Evolutionary conservation across 352 stramenopile genomes (phyloP).

Genomic region (Phytophthora pini): DNA sequence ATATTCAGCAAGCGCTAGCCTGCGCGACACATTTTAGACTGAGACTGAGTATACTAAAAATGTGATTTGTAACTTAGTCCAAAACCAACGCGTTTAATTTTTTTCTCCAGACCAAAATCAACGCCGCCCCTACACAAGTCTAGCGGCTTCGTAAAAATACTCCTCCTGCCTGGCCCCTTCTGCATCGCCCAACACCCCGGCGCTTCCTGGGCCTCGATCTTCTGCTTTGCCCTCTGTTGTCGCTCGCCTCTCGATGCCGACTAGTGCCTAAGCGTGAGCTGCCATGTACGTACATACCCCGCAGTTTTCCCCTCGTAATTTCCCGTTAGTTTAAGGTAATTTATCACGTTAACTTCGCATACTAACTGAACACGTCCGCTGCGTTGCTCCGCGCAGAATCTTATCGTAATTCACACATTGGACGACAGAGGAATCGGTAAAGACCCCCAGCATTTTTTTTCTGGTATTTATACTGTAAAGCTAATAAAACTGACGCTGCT

Average conservation of each 20-base stretch:
- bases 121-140: conserved; percentile 21
- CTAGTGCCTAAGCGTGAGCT: conserved; percentile 23
- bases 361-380: conserved; percentile 3
- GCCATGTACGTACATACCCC: conserved; percentile 16
- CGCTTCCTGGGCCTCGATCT: not conserved
- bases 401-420: conserved; percentile 14
- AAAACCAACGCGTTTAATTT: too few relatives aligned
- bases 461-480: conserved; percentile 11
- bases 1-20: too few relatives aligned
- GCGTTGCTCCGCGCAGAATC: not conserved
- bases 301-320: conserved; percentile 2
- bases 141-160: conserved; percentile 38
- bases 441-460: not conserved
- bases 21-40: too few relatives aligned
- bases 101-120: conserved; percentile 21
- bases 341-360: not conserved
- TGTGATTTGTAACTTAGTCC: conserved; percentile 13
- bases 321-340: conserved; percentile 6
- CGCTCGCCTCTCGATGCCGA: conserved; percentile 28
- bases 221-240: not conserved
- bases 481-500: conserved; percentile 16
- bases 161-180: not conserved
- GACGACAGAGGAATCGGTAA: conserved; percentile 21
- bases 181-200: not conserved
- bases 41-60: too few relatives aligned